Base-by-base conservation (phyloP, 1,139 yeast species). In the Petasospora rhodanensis region DNA sequence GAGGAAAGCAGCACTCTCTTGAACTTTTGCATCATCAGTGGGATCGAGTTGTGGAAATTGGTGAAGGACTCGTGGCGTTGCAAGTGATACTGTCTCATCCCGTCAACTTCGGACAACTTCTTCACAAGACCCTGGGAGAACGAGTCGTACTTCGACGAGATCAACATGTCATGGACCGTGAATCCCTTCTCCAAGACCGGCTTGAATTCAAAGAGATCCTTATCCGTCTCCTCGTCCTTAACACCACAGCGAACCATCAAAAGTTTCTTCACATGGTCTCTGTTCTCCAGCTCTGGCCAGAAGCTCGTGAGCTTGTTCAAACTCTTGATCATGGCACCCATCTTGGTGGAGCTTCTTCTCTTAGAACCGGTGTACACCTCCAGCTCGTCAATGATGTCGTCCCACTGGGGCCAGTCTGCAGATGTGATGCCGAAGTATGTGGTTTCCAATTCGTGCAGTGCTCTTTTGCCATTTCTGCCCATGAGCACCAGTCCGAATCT, bases 381-480 rank as follows among this genome's bases (percentile, higher is more conserved):
- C 10, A 76, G 53, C 10, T 63, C 68, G 7, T 62, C 58, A 11
- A 76, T 51, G 8, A 76, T 48, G 2, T 63, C 61, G 18, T 61
- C 57, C 81, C 84, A 76, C 0, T 79, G 81, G 18, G 62, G 60
- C 84, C 84, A 78, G 2, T 49, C 42, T n/a, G 64, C 58, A 13
- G 61, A 56, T 4, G 67, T 64, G 48, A 76, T 70, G 0, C 84
- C 83, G 35, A 74, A 61, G 47, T 71, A 78, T 9, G 74, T 39
- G 2, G 49, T 39, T 7, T 35, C 34, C 9, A 31, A 15, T 7
- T 34, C 38, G 8, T 30, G 29, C 3, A 26, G 21, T 11, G 24
- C 32, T 3, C 48, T 23, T 2, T 15, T 23, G 5, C 71, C 67
- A 45, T 71, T 67, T 34, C 66, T 59, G 1, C 82, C 82, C 14